These are phyloP conservation scores for Monosporascus ibericus DNA, from an alignment of 2,329 filamentous ascomycete species.

Conservation along the genomic window DNA sequence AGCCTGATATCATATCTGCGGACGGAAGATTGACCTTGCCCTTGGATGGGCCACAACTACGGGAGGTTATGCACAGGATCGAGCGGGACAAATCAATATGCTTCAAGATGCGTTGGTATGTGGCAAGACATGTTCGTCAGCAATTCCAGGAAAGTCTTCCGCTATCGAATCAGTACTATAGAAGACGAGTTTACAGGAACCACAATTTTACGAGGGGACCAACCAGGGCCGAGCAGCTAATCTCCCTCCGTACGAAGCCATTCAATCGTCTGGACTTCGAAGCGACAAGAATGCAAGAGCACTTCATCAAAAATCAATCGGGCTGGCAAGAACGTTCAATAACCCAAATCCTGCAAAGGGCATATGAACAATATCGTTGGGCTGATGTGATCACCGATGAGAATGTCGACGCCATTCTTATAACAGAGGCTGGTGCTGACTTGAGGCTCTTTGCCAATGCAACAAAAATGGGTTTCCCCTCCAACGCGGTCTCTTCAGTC, in stretches of 20 bases:
- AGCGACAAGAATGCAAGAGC: neutral
- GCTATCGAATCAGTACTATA: neutral
- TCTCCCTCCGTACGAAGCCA: neutral
- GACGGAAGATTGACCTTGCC: neutral
- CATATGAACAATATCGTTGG: neutral
- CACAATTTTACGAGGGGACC: neutral
- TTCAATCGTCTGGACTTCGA: slow-evolving; percentile 5
- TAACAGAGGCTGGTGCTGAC: neutral
- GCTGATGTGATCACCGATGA: neutral
- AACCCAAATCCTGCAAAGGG: neutral
- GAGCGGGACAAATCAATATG: neutral
- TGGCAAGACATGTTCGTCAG: neutral
- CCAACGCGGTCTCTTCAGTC: neutral
- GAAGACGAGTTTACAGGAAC: neutral
- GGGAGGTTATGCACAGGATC: neutral
- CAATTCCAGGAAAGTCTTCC: neutral
- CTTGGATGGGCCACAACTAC: neutral
- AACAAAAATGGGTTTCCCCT: neutral
- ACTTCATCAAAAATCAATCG: neutral
- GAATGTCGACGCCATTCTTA: neutral
- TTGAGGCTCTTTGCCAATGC: neutral
- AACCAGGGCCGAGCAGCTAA: neutral
- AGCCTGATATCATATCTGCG: neutral
- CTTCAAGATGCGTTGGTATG: neutral
- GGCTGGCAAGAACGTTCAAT: neutral